Conservation (phyloP, 768 basidiomycete species). For the Pisolithus sp. region DNA sequence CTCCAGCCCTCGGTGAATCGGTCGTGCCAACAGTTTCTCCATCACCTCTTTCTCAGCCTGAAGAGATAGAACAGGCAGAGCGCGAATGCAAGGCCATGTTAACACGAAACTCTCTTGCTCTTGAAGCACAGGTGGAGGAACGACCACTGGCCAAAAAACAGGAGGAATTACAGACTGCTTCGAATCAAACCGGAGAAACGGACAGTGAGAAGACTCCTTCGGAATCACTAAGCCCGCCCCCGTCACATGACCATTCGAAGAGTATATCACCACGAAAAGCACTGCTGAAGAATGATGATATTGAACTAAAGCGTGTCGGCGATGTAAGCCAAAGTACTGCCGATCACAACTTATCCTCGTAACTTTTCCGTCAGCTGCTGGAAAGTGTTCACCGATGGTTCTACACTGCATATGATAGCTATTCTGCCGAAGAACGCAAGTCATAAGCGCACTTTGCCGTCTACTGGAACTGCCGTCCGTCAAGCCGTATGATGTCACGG, state of each 20-base stretch:
- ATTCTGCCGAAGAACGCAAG: slow-evolving; percentile 21
- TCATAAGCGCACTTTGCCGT: slow-evolving; percentile 21
- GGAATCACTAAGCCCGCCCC: slow-evolving; percentile 10
- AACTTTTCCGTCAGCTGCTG: slow-evolving; percentile 52
- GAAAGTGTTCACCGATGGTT: slow-evolving; percentile 73
- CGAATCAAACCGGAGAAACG: slow-evolving; percentile 13
- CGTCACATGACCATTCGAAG: slow-evolving; percentile 19
- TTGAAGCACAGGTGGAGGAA: slow-evolving; percentile 82
- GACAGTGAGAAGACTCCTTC: slow-evolving; percentile 1
- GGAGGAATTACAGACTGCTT: slow-evolving; percentile 58
- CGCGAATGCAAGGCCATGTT: slow-evolving; percentile 50
- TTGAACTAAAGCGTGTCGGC: slow-evolving; percentile 72
- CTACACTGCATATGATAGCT: slow-evolving; percentile 59
- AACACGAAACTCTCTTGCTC: slow-evolving; percentile 62
- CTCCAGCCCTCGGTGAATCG: slow-evolving; percentile 15
- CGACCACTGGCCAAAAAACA: slow-evolving; percentile 86
- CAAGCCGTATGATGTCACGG: slow-evolving; percentile 68
- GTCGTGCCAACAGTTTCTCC: slow-evolving; percentile 6
- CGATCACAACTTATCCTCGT: background rate
- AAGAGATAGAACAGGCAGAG: slow-evolving; percentile 41
- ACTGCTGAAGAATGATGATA: slow-evolving; percentile 80
- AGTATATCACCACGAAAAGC: slow-evolving; percentile 59
- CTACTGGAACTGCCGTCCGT: slow-evolving; percentile 22
- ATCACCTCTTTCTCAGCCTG: slow-evolving; percentile 17
- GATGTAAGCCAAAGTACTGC: slow-evolving; percentile 40